Base-by-base conservation (phyloP, 2,329 filamentous ascomycete species). In the Macrophomina phaseolina region DNA sequence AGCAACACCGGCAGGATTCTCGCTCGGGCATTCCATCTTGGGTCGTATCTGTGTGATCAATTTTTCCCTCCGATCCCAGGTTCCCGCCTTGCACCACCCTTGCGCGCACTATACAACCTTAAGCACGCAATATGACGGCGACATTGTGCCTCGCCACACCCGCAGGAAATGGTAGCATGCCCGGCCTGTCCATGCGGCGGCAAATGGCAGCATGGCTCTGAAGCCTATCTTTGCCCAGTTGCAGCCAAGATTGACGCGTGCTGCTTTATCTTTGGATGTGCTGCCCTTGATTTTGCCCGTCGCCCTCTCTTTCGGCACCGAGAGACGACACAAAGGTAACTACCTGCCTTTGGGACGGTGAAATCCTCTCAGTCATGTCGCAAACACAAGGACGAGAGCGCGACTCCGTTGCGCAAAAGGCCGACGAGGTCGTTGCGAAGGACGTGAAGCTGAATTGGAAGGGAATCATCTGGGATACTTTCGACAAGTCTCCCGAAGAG, bases 401-500 rank as follows among this genome's bases (percentile, higher is more conserved):
- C n/a, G 42, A 48, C 45, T 30, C 11, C 23, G 42, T 42, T 36
- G 34, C 45, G 7, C 45, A 55, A 7, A 58, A 49, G 42, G 36
- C 63, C 18, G 45, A 65, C 34, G 52, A 36, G 42, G 63, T 65
- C 8, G 52, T 58, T 14, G 23, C 40, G 38, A 51, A 67, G 8
- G 18, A 42, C 16, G 38, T 63, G 48, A 62, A 67, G 16, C 36
- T 38, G 12, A 40, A 55, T 36, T 67, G 65, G 65, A 52, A 40
- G 9, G 58, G 65, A 0, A 38, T 42, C 51, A 66, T 73, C 0
- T 73, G 71, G 71, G 71, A 74, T 45, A 70, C 73, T 2, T 49
- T 70, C 45, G 67, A 72, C 23, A 67, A 67, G 66, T 70, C 9
- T 63, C 72, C 6, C 65, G 72, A 73, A 53, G 71, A 74, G 46